Evolutionary conservation across 164 flowering plant genomes (phyloP).

Genomic region (Euptelea pleiosperma): DNA sequence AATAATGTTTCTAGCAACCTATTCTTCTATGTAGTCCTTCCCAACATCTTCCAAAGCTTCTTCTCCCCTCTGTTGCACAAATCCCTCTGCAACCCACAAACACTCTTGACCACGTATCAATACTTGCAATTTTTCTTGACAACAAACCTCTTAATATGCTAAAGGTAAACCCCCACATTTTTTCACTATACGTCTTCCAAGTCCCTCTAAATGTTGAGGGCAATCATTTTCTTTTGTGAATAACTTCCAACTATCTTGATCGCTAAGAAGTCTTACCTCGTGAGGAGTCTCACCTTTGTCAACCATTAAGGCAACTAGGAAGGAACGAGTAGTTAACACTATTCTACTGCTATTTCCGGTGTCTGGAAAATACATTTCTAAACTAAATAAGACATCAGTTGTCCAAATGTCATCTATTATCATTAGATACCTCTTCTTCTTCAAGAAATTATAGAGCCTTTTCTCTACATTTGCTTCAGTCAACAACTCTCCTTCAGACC

Average conservation of each 20-base stretch:
- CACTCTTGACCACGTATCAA: too few relatives aligned
- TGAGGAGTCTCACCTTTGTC: conserved; percentile 7
- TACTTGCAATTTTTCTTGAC: not conserved
- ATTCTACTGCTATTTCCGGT: conserved; percentile 22
- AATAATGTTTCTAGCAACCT: not conserved
- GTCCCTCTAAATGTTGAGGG: conserved; percentile 4
- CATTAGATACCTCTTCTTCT: conserved; percentile 13
- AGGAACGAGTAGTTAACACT: conserved; percentile 34
- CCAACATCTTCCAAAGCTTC: conserved; percentile 10
- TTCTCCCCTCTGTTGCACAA: not conserved
- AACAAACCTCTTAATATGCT: conserved; percentile 14
- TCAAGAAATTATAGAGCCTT: not conserved
- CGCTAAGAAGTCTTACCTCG: conserved; percentile 9
- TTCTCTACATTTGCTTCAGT: too few relatives aligned
- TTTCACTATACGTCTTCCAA: conserved; percentile 11
- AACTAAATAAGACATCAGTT: conserved; percentile 21
- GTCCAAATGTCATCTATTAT: conserved; percentile 41
- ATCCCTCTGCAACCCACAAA: conserved; percentile 20
- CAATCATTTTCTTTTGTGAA: not conserved
- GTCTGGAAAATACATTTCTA: conserved; percentile 30
- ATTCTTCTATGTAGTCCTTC: conserved; percentile 1
- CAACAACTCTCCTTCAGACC: too few relatives aligned
- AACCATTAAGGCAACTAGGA: conserved; percentile 19
- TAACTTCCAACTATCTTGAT: conserved; percentile 32
- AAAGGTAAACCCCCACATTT: conserved; percentile 29